phyloP scores from a whole-genome alignment of 2,329 filamentous ascomycete genomes.

The Pseudovirgaria hyperparasitica region DNA sequence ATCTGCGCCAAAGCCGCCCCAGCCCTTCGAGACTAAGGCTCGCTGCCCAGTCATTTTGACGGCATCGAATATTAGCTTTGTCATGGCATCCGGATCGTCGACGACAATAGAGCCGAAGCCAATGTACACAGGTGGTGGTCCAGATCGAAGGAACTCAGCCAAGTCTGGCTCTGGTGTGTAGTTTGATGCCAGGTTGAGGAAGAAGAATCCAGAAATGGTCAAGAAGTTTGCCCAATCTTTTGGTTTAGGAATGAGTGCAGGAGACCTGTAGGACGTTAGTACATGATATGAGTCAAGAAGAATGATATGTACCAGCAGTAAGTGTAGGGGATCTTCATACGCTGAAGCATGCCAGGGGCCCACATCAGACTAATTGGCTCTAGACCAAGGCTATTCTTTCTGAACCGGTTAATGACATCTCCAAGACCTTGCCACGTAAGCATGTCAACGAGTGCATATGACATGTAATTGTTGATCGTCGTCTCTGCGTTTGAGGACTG shows the following conservation, averaged over 20 bases:
- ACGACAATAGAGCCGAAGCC: conserved; percentile 30
- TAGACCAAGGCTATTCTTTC: conserved; percentile 60
- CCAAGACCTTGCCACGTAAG: conserved; percentile 88
- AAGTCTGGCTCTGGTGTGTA: conserved; percentile 26
- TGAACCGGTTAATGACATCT: conserved; percentile 81
- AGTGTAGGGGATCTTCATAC: conserved; percentile 69
- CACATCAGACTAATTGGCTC: conserved; percentile 69
- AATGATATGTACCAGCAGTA: conserved; percentile 61
- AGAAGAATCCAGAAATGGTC: conserved; percentile 28
- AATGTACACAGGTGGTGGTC: conserved; percentile 28
- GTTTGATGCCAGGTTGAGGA: conserved; percentile 25
- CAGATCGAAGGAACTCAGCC: conserved; percentile 24
- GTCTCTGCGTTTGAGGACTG: conserved; percentile 62
- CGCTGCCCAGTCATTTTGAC: conserved; percentile 50
- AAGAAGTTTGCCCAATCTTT: conserved; percentile 31
- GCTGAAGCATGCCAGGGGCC: conserved; percentile 66
- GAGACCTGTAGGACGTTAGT: conserved; percentile 15
- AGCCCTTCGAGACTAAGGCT: conserved; percentile 75
- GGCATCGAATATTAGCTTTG: conserved; percentile 27
- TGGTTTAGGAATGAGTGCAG: conserved; percentile 32
- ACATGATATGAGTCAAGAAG: conserved; percentile 4
- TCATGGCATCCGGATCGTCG: conserved; percentile 29
- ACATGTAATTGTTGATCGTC: conserved; percentile 68
- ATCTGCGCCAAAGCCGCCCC: conserved; percentile 72
- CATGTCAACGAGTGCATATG: conserved; percentile 77